phyloP scores from a whole-genome alignment of 1,139 yeast species.

The Protomyces pachydermus region DNA sequence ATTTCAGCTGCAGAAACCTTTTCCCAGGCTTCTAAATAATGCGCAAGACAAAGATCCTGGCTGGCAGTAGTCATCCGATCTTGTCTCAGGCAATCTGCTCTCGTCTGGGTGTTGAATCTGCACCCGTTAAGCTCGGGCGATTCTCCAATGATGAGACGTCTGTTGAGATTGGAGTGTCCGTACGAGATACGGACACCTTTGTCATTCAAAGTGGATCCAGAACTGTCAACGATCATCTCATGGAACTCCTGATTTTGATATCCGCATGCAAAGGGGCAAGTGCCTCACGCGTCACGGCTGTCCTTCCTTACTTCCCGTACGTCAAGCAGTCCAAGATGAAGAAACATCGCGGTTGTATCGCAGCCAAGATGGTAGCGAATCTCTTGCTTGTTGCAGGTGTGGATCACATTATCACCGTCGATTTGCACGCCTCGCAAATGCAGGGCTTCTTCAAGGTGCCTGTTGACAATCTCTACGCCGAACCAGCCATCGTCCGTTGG shows the following conservation, averaged over 20 bases:
- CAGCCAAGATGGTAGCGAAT: slow-evolving; percentile 97
- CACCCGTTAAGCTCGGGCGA: slow-evolving; percentile 83
- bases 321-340: slow-evolving; percentile 97
- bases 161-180: slow-evolving; percentile 89
- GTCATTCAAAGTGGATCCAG: slow-evolving; percentile 84
- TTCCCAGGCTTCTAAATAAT: slow-evolving; percentile 40
- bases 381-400: slow-evolving; percentile 97
- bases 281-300: slow-evolving; percentile 74
- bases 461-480: slow-evolving; percentile 92
- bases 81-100: slow-evolving; percentile 86
- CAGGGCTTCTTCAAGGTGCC: slow-evolving; percentile 98
- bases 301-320: slow-evolving; percentile 94
- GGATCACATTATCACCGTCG: slow-evolving; percentile 97
- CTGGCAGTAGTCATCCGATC: slow-evolving; percentile 94
- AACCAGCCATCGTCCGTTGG: slow-evolving; percentile 96
- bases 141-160: slow-evolving; percentile 97
- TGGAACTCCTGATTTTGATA: slow-evolving; percentile 89
- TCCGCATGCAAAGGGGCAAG: slow-evolving; percentile 97
- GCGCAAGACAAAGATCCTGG: slow-evolving; percentile 96
- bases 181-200: slow-evolving; percentile 93
- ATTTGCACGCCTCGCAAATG: slow-evolving; percentile 93
- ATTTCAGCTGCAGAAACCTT: too few species aligned
- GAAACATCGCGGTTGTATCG: slow-evolving; percentile 96
- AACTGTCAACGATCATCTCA: slow-evolving; percentile 85
- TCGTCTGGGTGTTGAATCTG: slow-evolving; percentile 88